Evolutionary conservation across 768 basidiomycete genomes (phyloP), one percentile per base, ranked within the genome.

Genomic region (Gelatoporia subvermispora): DNA sequence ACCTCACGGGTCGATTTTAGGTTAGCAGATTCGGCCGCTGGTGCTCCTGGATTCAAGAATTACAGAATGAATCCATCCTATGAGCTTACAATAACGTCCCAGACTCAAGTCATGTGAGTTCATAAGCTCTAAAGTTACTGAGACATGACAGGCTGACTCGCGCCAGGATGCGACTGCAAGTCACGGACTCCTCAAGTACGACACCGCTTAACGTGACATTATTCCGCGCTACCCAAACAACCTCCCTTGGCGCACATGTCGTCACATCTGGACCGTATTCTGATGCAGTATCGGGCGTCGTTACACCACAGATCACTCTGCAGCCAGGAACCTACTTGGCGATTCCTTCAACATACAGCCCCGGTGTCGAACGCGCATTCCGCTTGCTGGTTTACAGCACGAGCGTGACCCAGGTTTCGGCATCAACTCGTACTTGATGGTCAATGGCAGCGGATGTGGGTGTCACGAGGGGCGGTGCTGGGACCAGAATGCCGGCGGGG

Each of bases 241-340:
- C 52, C 2, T 47, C 46, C 3, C 47, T 75, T n/a, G 65, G 68
- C 22, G 59, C 61, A 8, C 75, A 75, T 31, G 59, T 88, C 4
- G 64, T 73, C 1, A 88, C 90, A 0, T 91, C 92, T 0, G 92
- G 91, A 1, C 77, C 85, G 0, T 95, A 93, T 59, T 77, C 82
- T 21, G 89, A 93, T 52, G 71, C 77, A 0, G 65, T 84, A 23
- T 80, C 84, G 0, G 93, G 93, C 0, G 90, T 86, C 0, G 74
- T 72, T 31, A 86, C 78, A 5, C 73, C 78, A 0, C 71, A 70
- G 31, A 66, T 76, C 4, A 68, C 72, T 15, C 49, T 90, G 37
- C 69, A 71, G 3, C 60, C 74, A 1, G 90, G 88, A 17, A 78
- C 73, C 51, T 94, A 93, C 64, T 75, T 82, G 54, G 64, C 85